Conservation (phyloP, 1,284 basidiomycete genomes). For the Afroboletus lepidellus region DNA sequence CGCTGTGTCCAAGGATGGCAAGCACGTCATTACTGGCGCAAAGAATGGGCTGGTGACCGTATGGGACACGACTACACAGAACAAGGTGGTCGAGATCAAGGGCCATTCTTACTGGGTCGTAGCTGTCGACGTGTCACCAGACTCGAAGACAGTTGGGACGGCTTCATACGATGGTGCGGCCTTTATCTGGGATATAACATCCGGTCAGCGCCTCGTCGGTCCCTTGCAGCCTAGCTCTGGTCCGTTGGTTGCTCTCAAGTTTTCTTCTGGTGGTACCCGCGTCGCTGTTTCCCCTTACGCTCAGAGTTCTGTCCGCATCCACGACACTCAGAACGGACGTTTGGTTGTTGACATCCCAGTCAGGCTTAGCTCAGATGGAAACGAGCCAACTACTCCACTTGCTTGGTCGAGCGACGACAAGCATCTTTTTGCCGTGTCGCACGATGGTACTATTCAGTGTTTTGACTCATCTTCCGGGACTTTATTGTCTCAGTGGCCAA, state of each 20-base stretch:
- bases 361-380: not conserved
- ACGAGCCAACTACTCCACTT: constrained; percentile 10
- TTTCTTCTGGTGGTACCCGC: constrained; percentile 1
- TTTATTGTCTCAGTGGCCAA: not conserved
- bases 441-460: constrained; percentile 6
- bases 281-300: constrained; percentile 7
- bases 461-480: constrained; percentile 2
- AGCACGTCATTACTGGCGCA: not conserved
- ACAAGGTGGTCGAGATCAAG: constrained; percentile 8
- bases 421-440: constrained; percentile 9
- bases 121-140: constrained; percentile 12
- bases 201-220: constrained; percentile 9
- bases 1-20: constrained; percentile 9
- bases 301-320: constrained; percentile 6
- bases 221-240: constrained; percentile 1
- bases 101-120: constrained; percentile 14
- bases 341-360: not conserved
- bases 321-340: not conserved
- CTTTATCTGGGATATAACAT: constrained; percentile 7
- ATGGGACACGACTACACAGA: constrained; percentile 8
- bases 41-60: constrained; percentile 11
- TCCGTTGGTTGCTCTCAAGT: constrained; percentile 6
- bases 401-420: constrained; percentile 14
- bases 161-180: constrained; percentile 4
- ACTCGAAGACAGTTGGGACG: constrained; percentile 12